These are phyloP conservation scores for Picea mariana DNA, from an alignment of 83 land plant genomes.

Conservation along the genomic window DNA sequence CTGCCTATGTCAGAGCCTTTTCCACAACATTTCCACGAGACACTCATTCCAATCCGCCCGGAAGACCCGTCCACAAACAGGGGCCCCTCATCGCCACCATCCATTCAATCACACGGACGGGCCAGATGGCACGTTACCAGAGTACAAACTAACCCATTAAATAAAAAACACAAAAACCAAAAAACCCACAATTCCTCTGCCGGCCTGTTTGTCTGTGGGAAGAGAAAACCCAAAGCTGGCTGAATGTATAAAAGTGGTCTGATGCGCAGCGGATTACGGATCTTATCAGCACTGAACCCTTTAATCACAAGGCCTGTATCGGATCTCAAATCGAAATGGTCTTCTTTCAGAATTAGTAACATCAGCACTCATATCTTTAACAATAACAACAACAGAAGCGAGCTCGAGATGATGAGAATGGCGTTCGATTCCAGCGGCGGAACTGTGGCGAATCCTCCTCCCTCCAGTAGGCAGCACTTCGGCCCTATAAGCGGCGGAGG, in stretches of 20 bases:
- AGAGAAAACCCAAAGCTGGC: too few species aligned
- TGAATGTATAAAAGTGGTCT: too few species aligned
- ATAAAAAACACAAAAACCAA: background rate
- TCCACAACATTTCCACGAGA: too few species aligned
- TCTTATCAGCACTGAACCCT: background rate
- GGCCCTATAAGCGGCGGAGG: constrained; percentile 13
- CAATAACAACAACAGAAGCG: too few species aligned
- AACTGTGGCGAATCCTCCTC: background rate
- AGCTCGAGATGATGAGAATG: constrained; percentile 13
- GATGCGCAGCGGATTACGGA: background rate
- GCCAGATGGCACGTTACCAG: background rate
- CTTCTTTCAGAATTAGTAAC: background rate
- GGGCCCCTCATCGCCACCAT: background rate
- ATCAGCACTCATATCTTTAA: too few species aligned
- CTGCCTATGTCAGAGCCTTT: too few species aligned
- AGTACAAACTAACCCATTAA: background rate
- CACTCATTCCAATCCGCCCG: too few species aligned
- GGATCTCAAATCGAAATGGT: constrained; percentile 5
- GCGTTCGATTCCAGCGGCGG: background rate
- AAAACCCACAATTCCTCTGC: too few species aligned
- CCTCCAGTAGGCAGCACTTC: background rate
- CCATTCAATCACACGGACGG: background rate
- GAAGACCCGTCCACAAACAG: background rate
- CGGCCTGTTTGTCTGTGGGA: too few species aligned
- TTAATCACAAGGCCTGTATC: background rate